Evolutionary conservation across 768 basidiomycete species (phyloP).

Genomic region (Cytidiella melzeri): DNA sequence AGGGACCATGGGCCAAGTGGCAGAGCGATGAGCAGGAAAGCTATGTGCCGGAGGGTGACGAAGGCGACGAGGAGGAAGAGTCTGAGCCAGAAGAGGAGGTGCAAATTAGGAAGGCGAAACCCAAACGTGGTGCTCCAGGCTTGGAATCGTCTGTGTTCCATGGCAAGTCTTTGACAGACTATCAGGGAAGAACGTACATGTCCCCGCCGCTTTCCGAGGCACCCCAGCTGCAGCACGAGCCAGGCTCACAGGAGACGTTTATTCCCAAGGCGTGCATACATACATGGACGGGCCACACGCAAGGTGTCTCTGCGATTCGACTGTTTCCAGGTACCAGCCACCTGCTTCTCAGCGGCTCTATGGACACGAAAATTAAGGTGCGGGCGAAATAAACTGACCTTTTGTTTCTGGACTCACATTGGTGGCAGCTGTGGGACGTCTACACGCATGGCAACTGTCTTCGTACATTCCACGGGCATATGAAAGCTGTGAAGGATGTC

Average conservation of each 20-base stretch:
- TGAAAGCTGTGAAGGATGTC: slow-evolving; percentile 94
- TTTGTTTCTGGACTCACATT: slow-evolving; percentile 7
- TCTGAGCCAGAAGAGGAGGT: slow-evolving; percentile 54
- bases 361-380: slow-evolving; percentile 99
- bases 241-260: slow-evolving; percentile 85
- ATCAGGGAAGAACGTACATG: slow-evolving; percentile 98
- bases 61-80: slow-evolving; percentile 44
- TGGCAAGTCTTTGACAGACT: slow-evolving; percentile 93
- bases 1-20: slow-evolving; percentile 95
- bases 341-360: slow-evolving; percentile 86
- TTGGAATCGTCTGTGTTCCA: slow-evolving; percentile 96
- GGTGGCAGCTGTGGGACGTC: slow-evolving; percentile 88
- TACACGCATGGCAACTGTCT: slow-evolving; percentile 96
- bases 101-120: slow-evolving; percentile 65
- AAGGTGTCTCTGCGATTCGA: slow-evolving; percentile 90
- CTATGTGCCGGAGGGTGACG: slow-evolving; percentile 51
- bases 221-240: slow-evolving; percentile 71
- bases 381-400: slow-evolving; percentile 13
- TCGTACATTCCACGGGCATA: slow-evolving; percentile 95
- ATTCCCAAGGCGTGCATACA: slow-evolving; percentile 95
- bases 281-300: slow-evolving; percentile 98
- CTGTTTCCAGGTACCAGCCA: slow-evolving; percentile 92
- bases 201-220: slow-evolving; percentile 86
- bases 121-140: slow-evolving; percentile 72
- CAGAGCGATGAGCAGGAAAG: slow-evolving; percentile 68